Percentiles rank a stretch among this genome's conserved stretches.
These are phyloP conservation scores for Gastrodia elata DNA, from an alignment of 106 monocot species.

Conservation along the genomic window DNA sequence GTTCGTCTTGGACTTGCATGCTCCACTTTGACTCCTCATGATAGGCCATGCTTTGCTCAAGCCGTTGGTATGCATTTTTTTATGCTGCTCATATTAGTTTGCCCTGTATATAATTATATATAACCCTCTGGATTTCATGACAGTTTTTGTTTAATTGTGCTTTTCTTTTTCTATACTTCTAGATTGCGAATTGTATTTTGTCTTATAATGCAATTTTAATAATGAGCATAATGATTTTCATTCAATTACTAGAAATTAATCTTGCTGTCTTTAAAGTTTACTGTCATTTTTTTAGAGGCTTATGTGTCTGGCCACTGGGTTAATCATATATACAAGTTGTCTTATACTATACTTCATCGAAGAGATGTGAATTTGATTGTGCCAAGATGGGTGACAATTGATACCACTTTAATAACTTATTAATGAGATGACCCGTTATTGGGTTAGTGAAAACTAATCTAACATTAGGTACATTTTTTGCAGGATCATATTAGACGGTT, in stretches of 20 bases:
- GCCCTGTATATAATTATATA: not conserved
- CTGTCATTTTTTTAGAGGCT: not conserved
- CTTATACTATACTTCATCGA: not conserved
- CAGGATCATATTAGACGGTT: too few species aligned
- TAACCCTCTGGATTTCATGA: not conserved
- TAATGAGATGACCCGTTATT: too few species aligned
- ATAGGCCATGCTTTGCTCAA: slow-evolving; percentile 74
- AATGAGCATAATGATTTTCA: not conserved
- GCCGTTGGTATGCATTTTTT: slow-evolving; percentile 56
- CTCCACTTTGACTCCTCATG: slow-evolving; percentile 50
- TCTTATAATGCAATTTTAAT: not conserved
- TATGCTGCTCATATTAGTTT: not conserved
- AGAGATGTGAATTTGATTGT: not conserved
- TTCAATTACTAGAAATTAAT: not conserved
- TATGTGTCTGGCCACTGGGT: not conserved
- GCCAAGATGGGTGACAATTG: not conserved
- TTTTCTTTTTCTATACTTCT: not conserved
- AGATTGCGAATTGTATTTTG: not conserved
- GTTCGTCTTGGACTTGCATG: slow-evolving; percentile 84
- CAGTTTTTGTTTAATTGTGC: not conserved
- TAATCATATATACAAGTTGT: not conserved
- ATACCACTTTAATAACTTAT: not conserved
- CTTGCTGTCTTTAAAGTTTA: not conserved
- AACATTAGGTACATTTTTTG: too few species aligned
- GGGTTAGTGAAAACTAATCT: too few species aligned